Base-by-base conservation (phyloP, 192 early-diverging fungal species). In the Coemansia sp. region DNA sequence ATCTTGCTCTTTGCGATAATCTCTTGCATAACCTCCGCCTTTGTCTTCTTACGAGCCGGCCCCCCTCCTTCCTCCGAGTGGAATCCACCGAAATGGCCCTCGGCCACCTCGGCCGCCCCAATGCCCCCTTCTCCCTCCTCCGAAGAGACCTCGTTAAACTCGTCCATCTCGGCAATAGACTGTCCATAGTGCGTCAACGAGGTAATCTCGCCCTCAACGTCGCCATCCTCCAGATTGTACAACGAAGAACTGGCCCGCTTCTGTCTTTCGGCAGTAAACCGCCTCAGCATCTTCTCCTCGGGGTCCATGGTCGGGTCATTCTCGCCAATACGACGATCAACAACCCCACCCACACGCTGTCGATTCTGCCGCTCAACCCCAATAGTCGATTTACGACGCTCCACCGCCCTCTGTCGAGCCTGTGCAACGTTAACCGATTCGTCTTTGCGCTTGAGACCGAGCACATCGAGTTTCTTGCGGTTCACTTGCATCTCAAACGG, bases 11-110 rank as follows among this genome's bases (percentile, higher is more conserved):
- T 99, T 40, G 92, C 92, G 69, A 99, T 98, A 28, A 99, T 72
- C 74, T 99, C 96, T 72, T 92, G 90, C 97, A 98, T 98, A 40
- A 99, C 77, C 80, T 99, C 97, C 31, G 86, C 87, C 78, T 95
- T 95, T 33, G 92, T 88, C 81, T 96, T 97, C 40, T 84, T 85
- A 38, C 82, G 84, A 16, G 58, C 68, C 16, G 66, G 66, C 0
- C 42, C 74, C 3, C 37, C 74, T 28, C 84, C 82, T 46, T 73
- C 71, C 37, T 21, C 34, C n/a, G n/a, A n/a, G 89, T 85, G 88
- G 70, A 95, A 95, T 20, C 95, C 95, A 62, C 96, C 95, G 73
- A 97, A 97, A 81, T 97, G 95, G 24, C 73, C 79, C 37, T 79
- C 78, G 8, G 72, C 75, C 20, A 97, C 96, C 34, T 89, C 90